Base-by-base conservation (phyloP, 768 basidiomycete species). In the Clavulina sp. region DNA sequence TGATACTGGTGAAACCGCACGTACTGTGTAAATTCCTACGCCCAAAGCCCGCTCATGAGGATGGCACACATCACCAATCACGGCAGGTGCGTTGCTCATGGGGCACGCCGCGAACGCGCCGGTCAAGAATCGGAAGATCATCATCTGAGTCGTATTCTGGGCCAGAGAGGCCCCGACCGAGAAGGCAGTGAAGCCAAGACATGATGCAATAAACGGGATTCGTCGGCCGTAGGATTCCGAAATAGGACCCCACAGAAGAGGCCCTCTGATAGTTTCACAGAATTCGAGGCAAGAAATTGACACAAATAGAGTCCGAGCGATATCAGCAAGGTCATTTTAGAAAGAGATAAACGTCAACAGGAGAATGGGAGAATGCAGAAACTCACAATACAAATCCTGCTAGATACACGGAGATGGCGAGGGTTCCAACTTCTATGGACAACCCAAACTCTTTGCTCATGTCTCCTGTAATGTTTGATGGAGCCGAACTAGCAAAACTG, bases 181-280 rank as follows among this genome's bases (percentile, higher is more conserved):
- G 48, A 56, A 50, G 29, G 32, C 13, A 31, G 48, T 50, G 56
- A 63, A 66, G 41, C 59, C 36, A 52, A 62, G 55, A 53, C 65
- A 63, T 16, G 63, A 54, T 51, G 64, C 26, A 57, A 69, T 56
- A 54, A 68, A 68, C 52, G 69, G 56, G 23, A 60, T 59, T 32
- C 63, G 57, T 4, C 68, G 63, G 1, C 68, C 68, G 55, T 61
- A 66, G 0, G 61, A 52, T 50, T 69, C 66, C 13, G 54, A 59
- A 7, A 58, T 48, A 1, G 60, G 58, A 0, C 58, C 56, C 61
- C 60, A 67, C 3, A 65, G 40, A 18, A 67, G 49, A 1, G 64
- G 64, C 31, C 66, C 65, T 16, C 62, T 56, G 41, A 58, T 60
- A 46, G 46, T 51, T 19, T 41, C 54, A 13, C 51, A 24, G 6